Evolutionary conservation across 768 basidiomycete genomes (phyloP).

Genomic region (Amanita pseudoporphyria): DNA sequence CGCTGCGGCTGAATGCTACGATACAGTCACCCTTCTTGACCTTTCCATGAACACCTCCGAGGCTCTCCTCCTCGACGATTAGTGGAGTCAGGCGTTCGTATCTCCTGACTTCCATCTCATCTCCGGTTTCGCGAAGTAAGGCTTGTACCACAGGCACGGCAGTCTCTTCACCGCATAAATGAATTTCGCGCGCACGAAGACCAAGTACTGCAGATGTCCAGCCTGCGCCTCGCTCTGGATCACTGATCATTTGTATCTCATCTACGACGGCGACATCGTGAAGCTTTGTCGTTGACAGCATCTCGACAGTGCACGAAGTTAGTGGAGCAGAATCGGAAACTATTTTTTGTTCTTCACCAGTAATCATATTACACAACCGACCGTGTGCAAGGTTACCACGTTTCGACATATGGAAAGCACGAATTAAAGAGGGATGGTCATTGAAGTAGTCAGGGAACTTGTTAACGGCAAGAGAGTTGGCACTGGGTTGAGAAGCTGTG

Average conservation of each 20-base stretch:
- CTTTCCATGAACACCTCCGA: conserved; percentile 48
- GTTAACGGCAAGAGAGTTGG: conserved; percentile 12
- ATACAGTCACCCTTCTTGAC: conserved; percentile 83
- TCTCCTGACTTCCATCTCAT: conserved; percentile 69
- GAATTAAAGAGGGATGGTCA: neutral
- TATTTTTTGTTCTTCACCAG: conserved; percentile 83
- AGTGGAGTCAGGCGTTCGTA: conserved; percentile 88
- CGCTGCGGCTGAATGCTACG: conserved; percentile 71
- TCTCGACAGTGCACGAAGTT: conserved; percentile 89
- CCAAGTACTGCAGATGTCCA: conserved; percentile 85
- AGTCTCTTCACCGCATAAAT: conserved; percentile 93
- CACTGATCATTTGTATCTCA: conserved; percentile 94
- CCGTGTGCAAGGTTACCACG: conserved; percentile 39
- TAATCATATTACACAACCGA: conserved; percentile 75
- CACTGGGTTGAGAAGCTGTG: conserved; percentile 11
- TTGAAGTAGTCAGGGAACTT: conserved; percentile 19
- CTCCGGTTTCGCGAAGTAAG: conserved; percentile 69
- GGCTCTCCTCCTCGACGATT: conserved; percentile 49
- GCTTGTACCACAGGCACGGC: conserved; percentile 71
- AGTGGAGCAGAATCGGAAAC: conserved; percentile 48
- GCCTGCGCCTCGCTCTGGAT: conserved; percentile 62
- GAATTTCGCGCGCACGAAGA: conserved; percentile 67
- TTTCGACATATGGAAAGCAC: neutral
- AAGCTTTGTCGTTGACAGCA: conserved; percentile 39
- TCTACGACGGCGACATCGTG: conserved; percentile 88